These are phyloP conservation scores for Sextonia rubra DNA, from an alignment of 164 flowering plant genomes.

Conservation along the genomic window DNA sequence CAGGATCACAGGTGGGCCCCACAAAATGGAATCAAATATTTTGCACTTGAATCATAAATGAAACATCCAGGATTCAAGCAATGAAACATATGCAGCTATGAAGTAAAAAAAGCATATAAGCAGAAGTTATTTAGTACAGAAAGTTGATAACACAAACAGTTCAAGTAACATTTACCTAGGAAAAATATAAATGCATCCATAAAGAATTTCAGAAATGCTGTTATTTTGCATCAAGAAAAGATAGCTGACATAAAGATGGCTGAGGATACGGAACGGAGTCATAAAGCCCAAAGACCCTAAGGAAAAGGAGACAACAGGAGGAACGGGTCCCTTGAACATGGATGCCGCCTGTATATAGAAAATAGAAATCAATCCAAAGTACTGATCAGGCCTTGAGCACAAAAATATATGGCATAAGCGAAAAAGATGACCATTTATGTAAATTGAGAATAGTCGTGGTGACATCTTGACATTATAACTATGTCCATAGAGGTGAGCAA, in stretches of 20 bases:
- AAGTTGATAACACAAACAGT: background rate
- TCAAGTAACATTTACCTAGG: background rate
- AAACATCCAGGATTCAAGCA: background rate
- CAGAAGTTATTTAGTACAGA: background rate
- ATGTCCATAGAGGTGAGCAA: background rate
- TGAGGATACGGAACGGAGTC: conserved; percentile 98
- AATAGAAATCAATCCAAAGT: conserved; percentile 1
- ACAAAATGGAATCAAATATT: background rate
- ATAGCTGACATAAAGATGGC: background rate
- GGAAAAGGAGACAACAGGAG: conserved; percentile 91
- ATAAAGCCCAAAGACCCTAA: conserved; percentile 96
- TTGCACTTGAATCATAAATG: background rate
- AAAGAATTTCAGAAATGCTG: background rate
- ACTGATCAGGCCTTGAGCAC: background rate
- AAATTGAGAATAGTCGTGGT: background rate
- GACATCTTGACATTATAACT: background rate
- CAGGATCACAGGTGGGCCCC: background rate
- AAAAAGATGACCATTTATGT: background rate
- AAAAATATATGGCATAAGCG: background rate
- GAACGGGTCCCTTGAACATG: conserved; percentile 98
- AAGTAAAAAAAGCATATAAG: too few relatives aligned
- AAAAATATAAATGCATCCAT: background rate
- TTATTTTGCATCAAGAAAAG: background rate
- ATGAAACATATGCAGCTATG: background rate
- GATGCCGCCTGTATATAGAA: conserved; percentile 80